Percentiles rank a stretch among this genome's conserved stretches.
Evolutionary conservation across 805 yeast genomes (phyloP).

Genomic region (Candida nemodendra): DNA sequence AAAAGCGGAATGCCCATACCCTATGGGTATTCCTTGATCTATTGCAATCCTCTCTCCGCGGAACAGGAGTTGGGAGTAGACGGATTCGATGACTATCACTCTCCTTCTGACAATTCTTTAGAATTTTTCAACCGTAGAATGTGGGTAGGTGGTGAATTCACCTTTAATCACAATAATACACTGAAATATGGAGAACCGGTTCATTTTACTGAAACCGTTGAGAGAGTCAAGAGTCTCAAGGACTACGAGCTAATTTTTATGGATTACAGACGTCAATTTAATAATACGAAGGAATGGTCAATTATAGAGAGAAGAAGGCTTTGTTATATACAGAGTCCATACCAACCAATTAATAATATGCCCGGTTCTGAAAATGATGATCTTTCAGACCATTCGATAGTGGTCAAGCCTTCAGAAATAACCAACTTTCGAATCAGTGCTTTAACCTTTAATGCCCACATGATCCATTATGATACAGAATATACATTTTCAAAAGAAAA

Average conservation of each 20-base stretch:
- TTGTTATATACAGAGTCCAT: constrained; percentile 53
- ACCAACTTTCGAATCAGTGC: constrained; percentile 66
- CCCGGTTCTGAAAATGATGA: background rate
- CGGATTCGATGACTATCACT: constrained; percentile 79
- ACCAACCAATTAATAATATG: constrained; percentile 1
- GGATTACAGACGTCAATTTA: constrained; percentile 50
- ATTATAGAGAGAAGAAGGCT: constrained; percentile 57
- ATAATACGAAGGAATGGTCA: constrained; percentile 25
- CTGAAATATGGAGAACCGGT: constrained; percentile 38
- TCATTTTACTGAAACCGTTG: constrained; percentile 53
- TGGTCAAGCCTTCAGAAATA: constrained; percentile 38
- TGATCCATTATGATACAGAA: constrained; percentile 67
- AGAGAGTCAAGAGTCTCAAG: constrained; percentile 34
- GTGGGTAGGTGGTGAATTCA: constrained; percentile 76
- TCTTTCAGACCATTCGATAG: constrained; percentile 26
- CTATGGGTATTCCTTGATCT: constrained; percentile 64
- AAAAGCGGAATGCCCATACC: constrained; percentile 30
- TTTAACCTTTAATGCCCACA: constrained; percentile 78
- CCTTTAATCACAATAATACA: constrained; percentile 33
- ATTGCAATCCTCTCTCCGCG: constrained; percentile 56
- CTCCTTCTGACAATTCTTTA: constrained; percentile 43
- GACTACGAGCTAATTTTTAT: constrained; percentile 46
- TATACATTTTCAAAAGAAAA: constrained; percentile 58
- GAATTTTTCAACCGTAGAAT: constrained; percentile 56
- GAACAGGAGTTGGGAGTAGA: constrained; percentile 55